Conservation (phyloP, 306 rosid species). For the Oemleria cerasiformis region DNA sequence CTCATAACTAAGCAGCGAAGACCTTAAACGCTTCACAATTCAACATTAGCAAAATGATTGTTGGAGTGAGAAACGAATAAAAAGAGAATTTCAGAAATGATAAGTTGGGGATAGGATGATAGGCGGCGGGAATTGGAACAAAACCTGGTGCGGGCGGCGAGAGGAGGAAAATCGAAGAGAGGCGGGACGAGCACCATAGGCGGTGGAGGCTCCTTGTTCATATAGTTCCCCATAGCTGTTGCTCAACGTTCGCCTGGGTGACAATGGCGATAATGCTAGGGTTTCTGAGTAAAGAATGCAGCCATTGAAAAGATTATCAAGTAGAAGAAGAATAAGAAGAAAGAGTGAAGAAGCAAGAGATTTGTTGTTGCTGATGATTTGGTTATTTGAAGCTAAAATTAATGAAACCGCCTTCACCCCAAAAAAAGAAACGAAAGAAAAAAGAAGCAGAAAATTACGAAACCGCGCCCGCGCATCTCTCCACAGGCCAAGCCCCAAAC, state of each 20-base stretch:
- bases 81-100: neutral
- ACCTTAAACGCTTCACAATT: neutral
- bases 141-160: constrained; percentile 88
- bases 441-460: neutral
- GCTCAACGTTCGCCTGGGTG: neutral
- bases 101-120: neutral
- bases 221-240: constrained; percentile 48
- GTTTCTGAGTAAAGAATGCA: neutral
- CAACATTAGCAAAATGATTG: neutral
- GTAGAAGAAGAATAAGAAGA: no score
- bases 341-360: no score
- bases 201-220: constrained; percentile 61
- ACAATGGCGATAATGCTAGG: neutral
- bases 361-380: neutral
- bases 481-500: neutral
- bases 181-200: constrained; percentile 93
- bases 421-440: neutral
- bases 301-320: neutral
- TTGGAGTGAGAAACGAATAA: neutral
- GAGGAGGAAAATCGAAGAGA: constrained; percentile 90
- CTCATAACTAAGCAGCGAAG: neutral
- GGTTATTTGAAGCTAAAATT: constrained; percentile 3
- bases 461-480: neutral
- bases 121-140: neutral
- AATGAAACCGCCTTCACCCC: neutral